Evolutionary conservation across 352 stramenopile genomes (phyloP).

Genomic region (Globisporangium middletonii): DNA sequence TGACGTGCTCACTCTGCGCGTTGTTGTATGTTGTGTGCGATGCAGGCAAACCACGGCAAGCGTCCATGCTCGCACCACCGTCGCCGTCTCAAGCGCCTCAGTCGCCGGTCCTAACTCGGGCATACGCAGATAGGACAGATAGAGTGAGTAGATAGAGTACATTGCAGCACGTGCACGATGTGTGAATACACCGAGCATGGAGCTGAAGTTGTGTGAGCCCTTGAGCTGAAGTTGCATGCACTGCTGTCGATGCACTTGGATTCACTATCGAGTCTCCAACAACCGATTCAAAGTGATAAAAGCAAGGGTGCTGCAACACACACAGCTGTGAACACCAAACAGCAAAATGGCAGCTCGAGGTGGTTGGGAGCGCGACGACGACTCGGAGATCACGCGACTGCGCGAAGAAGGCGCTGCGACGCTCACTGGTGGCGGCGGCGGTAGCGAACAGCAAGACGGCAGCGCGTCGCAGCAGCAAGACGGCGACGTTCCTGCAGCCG

Average conservation of each 20-base stretch:
- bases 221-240: not conserved
- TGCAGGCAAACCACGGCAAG: constrained; percentile 47
- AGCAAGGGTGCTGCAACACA: not conserved
- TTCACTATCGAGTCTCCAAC: too few relatives aligned
- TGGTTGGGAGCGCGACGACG: constrained; percentile 55
- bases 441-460: constrained; percentile 5
- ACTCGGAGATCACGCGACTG: constrained; percentile 22
- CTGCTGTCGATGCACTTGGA: too few relatives aligned
- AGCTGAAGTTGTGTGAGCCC: not conserved
- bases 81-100: constrained; percentile 35
- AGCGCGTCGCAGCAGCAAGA: not conserved
- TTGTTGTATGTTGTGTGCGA: not conserved
- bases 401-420: constrained; percentile 11
- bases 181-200: not conserved
- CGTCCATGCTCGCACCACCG: constrained; percentile 46
- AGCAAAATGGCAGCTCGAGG: constrained; percentile 37
- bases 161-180: not conserved
- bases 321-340: not conserved
- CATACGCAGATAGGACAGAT: not conserved
- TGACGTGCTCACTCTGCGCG: not conserved
- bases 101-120: constrained; percentile 14
- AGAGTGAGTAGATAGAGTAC: not conserved
- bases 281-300: not conserved
- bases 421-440: constrained; percentile 6
- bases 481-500: not conserved